Evolutionary conservation across 2,329 filamentous ascomycete species (phyloP).

Genomic region (Ophiocordyceps camponoti-leonardi): DNA sequence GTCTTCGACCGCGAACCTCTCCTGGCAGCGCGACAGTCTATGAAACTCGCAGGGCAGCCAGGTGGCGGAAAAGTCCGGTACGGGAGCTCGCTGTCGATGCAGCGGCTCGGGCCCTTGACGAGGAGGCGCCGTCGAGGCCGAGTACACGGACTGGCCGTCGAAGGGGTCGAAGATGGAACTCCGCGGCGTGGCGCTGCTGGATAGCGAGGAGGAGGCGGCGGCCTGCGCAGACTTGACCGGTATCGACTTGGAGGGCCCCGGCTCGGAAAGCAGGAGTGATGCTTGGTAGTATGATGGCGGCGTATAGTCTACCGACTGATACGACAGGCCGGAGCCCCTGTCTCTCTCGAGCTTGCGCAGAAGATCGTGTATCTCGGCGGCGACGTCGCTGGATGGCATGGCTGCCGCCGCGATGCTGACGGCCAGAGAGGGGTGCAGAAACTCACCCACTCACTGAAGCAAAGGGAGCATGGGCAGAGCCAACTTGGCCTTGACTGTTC

Average conservation of each 20-base stretch:
- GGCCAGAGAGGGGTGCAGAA: no score
- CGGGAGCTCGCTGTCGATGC: constrained; percentile 2
- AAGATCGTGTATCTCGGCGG: background rate
- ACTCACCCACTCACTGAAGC: no score
- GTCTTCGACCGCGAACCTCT: constrained; percentile 19
- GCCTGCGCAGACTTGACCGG: no score
- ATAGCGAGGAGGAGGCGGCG: constrained; percentile 1
- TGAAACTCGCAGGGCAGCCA: constrained; percentile 28
- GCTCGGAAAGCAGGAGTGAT: constrained; percentile 1
- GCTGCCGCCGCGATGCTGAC: background rate
- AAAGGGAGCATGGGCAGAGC: no score
- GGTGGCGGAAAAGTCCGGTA: constrained; percentile 1
- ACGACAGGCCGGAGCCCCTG: background rate
- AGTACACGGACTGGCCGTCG: constrained; percentile 6
- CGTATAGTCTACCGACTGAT: background rate
- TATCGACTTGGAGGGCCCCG: background rate
- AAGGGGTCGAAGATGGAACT: constrained; percentile 3
- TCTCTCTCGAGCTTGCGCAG: background rate
- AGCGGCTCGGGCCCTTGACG: constrained; percentile 4
- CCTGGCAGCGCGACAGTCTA: constrained; percentile 16
- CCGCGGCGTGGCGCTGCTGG: constrained; percentile 3
- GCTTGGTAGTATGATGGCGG: constrained; percentile 2
- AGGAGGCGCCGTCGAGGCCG: constrained; percentile 8
- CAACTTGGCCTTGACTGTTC: no score
- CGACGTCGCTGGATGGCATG: background rate